These are phyloP conservation scores for Acanthamoeba healyi DNA, from an alignment of 208 protist genomes.

Conservation along the genomic window DNA sequence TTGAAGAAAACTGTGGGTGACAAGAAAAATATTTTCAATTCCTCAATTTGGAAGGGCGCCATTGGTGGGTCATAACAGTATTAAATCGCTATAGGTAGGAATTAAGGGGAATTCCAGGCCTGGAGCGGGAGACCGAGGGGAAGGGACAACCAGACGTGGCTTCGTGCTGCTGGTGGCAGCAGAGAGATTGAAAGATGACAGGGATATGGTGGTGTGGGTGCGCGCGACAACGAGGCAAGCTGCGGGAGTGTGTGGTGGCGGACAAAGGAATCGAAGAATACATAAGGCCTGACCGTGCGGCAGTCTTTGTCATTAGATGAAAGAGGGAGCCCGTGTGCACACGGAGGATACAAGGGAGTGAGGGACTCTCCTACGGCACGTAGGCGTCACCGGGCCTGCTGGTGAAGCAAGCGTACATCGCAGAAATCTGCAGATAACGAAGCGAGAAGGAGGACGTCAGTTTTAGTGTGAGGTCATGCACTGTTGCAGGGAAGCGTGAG, in stretches of 20 bases:
- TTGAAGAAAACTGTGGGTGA: neutral
- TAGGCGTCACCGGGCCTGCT: neutral
- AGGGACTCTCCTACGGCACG: neutral
- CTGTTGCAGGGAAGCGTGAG: neutral
- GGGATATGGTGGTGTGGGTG: too few species aligned
- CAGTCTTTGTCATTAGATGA: too few species aligned
- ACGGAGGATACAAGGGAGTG: too few species aligned
- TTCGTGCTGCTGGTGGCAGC: too few species aligned
- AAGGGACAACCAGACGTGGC: too few species aligned
- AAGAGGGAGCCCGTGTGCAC: too few species aligned
- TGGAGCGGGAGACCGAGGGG: too few species aligned
- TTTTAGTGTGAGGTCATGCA: too few species aligned
- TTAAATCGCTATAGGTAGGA: neutral
- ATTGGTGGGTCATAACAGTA: neutral
- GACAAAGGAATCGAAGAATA: neutral
- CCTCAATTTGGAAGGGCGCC: too few species aligned
- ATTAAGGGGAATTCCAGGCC: neutral
- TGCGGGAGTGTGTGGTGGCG: neutral
- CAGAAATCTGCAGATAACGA: slow-evolving; percentile 23
- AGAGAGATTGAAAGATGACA: neutral
- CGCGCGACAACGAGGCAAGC: neutral
- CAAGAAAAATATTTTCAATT: neutral
- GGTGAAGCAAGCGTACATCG: slow-evolving; percentile 52
- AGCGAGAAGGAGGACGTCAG: neutral
- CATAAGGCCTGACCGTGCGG: neutral